phyloP scores from a whole-genome alignment of 1,284 basidiomycete species.

The Cutaneotrichosporon dermatis region DNA sequence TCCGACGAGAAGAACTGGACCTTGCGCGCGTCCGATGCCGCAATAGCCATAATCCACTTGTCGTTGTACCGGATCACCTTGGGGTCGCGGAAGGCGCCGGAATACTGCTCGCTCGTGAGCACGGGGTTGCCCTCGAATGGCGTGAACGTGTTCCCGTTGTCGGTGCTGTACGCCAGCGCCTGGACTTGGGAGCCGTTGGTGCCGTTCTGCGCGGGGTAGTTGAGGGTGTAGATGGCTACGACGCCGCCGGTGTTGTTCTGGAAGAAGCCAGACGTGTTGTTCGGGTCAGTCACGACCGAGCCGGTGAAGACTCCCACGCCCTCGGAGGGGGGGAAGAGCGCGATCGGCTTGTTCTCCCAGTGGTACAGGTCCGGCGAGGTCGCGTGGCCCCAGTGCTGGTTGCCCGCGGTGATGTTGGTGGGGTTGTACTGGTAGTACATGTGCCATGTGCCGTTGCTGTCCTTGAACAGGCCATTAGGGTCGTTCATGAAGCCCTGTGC shows the following conservation, averaged over 20 bases:
- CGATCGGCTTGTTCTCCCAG: conserved; percentile 50
- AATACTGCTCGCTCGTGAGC: conserved; percentile 4
- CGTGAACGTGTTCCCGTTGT: conserved; percentile 49
- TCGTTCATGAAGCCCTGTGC: conserved; percentile 51
- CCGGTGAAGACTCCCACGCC: conserved; percentile 45
- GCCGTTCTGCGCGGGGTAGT: conserved; percentile 26
- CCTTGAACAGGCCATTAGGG: conserved; percentile 49
- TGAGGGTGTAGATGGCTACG: conserved; percentile 51
- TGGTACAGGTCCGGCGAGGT: conserved; percentile 49
- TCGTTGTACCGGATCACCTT: conserved; percentile 49
- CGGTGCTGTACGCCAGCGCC: conserved; percentile 46
- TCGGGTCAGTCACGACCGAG: conserved; percentile 47
- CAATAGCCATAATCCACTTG: conserved; percentile 50
- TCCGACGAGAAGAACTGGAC: conserved; percentile 48
- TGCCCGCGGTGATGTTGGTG: conserved; percentile 44
- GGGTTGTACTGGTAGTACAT: conserved; percentile 52
- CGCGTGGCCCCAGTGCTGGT: conserved; percentile 52
- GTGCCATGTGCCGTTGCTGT: conserved; percentile 49
- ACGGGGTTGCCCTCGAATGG: conserved; percentile 27
- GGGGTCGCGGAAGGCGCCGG: conserved; percentile 49
- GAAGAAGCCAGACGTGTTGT: conserved; percentile 50
- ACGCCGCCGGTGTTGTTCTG: conserved; percentile 32
- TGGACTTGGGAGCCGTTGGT: conserved; percentile 35
- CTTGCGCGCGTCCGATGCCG: conserved; percentile 42
- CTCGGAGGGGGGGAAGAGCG: conserved; percentile 36